Conservation (phyloP, 2,329 filamentous ascomycete genomes). For the Chrysoporthe deuterocubensis region DNA sequence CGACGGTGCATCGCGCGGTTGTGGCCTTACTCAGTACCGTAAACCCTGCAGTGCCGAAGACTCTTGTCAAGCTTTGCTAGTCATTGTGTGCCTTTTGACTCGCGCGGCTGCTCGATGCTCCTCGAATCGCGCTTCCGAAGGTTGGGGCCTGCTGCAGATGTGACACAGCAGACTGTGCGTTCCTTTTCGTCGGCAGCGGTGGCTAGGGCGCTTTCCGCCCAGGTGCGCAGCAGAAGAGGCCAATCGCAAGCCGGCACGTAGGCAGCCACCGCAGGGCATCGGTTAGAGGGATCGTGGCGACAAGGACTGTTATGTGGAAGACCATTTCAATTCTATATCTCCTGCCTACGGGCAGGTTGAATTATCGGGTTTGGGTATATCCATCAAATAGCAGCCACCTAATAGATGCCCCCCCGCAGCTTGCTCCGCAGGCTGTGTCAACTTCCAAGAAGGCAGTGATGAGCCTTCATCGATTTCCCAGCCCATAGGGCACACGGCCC, state of each 20-base stretch:
- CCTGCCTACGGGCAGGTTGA: constrained; percentile 10
- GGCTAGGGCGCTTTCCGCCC: not conserved
- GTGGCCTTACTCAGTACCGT: not conserved
- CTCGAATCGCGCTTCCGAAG: not conserved
- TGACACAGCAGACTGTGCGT: not conserved
- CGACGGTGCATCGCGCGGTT: not conserved
- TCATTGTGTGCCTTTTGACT: not conserved
- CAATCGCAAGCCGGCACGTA: not conserved
- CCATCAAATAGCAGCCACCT: constrained; percentile 17
- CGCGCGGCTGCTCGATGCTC: not conserved
- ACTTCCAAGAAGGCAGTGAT: constrained; percentile 5
- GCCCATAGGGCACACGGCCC: not conserved
- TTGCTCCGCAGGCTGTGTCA: constrained; percentile 11
- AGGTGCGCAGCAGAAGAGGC: too few relatives aligned
- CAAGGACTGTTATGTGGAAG: not conserved
- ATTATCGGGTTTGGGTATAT: constrained; percentile 18
- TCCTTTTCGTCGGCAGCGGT: constrained; percentile 2
- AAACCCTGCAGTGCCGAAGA: not conserved
- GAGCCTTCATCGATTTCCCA: not conserved
- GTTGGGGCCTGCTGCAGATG: not conserved
- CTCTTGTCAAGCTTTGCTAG: not conserved
- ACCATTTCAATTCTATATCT: constrained; percentile 9
- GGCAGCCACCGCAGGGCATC: not conserved
- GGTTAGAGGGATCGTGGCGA: not conserved
- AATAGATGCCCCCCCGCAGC: not conserved